phyloP scores from a whole-genome alignment of 306 rosid species.

The Neltuma alba region DNA sequence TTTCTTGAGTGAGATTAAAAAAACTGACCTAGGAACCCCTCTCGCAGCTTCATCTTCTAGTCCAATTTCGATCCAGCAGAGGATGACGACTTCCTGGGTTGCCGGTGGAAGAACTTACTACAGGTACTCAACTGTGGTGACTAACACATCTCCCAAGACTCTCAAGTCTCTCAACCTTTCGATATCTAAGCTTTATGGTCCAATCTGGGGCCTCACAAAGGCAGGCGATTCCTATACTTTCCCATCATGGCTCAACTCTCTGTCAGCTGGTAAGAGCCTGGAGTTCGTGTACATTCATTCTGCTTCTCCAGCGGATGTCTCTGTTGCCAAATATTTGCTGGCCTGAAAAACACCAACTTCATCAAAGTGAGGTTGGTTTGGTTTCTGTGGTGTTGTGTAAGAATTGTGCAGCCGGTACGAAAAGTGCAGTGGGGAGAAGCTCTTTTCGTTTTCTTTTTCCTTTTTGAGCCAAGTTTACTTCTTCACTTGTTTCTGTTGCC shows the following conservation, averaged over 20 bases:
- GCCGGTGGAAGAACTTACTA: slow-evolving; percentile 69
- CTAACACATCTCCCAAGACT: slow-evolving; percentile 77
- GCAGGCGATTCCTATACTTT: slow-evolving; percentile 65
- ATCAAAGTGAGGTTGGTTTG: slow-evolving; percentile 26
- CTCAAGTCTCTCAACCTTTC: slow-evolving; percentile 64
- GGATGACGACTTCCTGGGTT: slow-evolving; percentile 76
- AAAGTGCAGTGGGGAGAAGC: slow-evolving; percentile 55
- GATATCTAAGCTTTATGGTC: slow-evolving; percentile 81
- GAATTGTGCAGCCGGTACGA: slow-evolving; percentile 73
- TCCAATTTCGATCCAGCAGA: slow-evolving; percentile 68
- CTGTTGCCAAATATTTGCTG: slow-evolving; percentile 69
- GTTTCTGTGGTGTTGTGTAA: slow-evolving; percentile 50
- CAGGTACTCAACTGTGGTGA: slow-evolving; percentile 82
- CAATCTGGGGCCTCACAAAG: slow-evolving; percentile 88
- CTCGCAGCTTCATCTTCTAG: slow-evolving; percentile 65
- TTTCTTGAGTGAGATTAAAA: slow-evolving; percentile 8
- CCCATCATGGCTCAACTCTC: slow-evolving; percentile 82
- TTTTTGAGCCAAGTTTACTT: slow-evolving; percentile 30
- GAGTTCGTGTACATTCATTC: slow-evolving; percentile 97
- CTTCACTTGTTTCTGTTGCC: slow-evolving; percentile 57
- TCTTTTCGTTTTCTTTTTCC: slow-evolving; percentile 38
- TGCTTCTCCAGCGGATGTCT: slow-evolving; percentile 71
- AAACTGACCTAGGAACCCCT: slow-evolving; percentile 34
- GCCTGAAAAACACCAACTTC: slow-evolving; percentile 44
- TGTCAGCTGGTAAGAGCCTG: slow-evolving; percentile 80